Evolutionary conservation across 805 yeast genomes (phyloP).

Genomic region (Groenewaldozyma salmanticensis): DNA sequence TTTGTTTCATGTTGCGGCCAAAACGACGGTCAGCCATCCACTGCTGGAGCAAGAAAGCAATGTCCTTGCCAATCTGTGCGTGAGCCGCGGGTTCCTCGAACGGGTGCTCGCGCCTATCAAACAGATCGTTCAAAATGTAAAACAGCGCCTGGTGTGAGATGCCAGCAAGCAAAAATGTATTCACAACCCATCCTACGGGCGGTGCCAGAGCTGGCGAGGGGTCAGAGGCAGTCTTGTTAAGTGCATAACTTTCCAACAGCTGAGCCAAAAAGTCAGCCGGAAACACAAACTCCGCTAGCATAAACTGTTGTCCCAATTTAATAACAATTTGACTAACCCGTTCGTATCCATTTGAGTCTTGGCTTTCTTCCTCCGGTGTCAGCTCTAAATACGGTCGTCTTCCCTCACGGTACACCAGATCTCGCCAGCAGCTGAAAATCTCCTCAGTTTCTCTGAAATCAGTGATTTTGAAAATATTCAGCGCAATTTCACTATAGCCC

Average conservation of each 20-base stretch:
- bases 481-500: slow-evolving; percentile 75
- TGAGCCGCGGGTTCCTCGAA: slow-evolving; percentile 20
- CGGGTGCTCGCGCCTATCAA: slow-evolving; percentile 25
- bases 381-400: slow-evolving; percentile 30
- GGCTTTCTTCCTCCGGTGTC: slow-evolving; percentile 14
- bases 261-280: slow-evolving; percentile 67
- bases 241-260: slow-evolving; percentile 48
- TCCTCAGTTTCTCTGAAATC: slow-evolving; percentile 82
- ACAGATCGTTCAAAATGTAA: slow-evolving; percentile 20
- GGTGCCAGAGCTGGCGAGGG: not conserved
- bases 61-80: slow-evolving; percentile 20
- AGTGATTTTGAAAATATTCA: slow-evolving; percentile 68
- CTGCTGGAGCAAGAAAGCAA: slow-evolving; percentile 16
- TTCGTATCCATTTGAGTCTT: slow-evolving; percentile 28
- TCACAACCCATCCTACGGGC: slow-evolving; percentile 32
- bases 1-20: slow-evolving; percentile 1
- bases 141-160: slow-evolving; percentile 21
- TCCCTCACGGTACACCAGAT: slow-evolving; percentile 33
- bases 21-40: slow-evolving; percentile 16
- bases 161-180: slow-evolving; percentile 29
- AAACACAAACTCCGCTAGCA: slow-evolving; percentile 66
- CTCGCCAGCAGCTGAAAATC: slow-evolving; percentile 71
- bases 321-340: slow-evolving; percentile 30
- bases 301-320: slow-evolving; percentile 53
- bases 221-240: slow-evolving; percentile 32